Percentiles rank a stretch among this genome's conserved stretches.
These are phyloP conservation scores for Nicotiana rustica DNA, from an alignment of 305 asterid species.

Conservation along the genomic window DNA sequence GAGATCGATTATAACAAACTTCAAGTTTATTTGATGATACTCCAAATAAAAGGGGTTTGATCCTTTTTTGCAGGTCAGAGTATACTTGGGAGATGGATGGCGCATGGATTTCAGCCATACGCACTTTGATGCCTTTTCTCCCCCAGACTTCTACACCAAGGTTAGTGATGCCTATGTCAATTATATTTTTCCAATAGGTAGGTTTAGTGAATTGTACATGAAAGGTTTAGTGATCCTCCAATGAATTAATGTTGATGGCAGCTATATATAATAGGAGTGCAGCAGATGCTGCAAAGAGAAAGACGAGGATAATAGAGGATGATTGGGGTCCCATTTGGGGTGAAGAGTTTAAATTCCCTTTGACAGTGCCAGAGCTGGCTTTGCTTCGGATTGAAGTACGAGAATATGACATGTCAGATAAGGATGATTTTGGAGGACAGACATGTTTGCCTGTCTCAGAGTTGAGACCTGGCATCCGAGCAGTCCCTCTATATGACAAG, in stretches of 20 bases:
- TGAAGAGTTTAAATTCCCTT: slow-evolving; percentile 76
- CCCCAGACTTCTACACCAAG: slow-evolving; percentile 98
- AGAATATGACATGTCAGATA: slow-evolving; percentile 83
- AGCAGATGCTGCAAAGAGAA: slow-evolving; percentile 69
- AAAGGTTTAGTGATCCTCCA: background rate
- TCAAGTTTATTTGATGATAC: background rate
- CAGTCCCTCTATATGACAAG: slow-evolving; percentile 79
- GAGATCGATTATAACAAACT: slow-evolving; percentile 4
- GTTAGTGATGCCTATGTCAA: slow-evolving; percentile 43
- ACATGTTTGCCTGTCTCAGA: slow-evolving; percentile 88
- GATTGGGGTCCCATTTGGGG: slow-evolving; percentile 94
- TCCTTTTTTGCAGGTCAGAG: slow-evolving; percentile 60
- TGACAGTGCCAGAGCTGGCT: slow-evolving; percentile 87
- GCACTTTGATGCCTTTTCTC: slow-evolving; percentile 91
- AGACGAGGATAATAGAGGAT: slow-evolving; percentile 80
- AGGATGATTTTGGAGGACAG: slow-evolving; percentile 97
- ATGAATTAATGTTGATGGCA: slow-evolving; percentile 39
- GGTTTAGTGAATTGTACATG: too few species aligned
- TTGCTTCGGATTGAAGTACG: slow-evolving; percentile 79
- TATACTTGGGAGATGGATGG: slow-evolving; percentile 99
- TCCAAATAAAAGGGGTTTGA: background rate
- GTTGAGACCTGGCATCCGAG: slow-evolving; percentile 83
- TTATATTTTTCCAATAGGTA: background rate
- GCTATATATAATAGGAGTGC: slow-evolving; percentile 74
- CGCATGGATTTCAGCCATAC: slow-evolving; percentile 99